phyloP scores from a whole-genome alignment of 306 rosid genomes.

The Prosopis cineraria region DNA sequence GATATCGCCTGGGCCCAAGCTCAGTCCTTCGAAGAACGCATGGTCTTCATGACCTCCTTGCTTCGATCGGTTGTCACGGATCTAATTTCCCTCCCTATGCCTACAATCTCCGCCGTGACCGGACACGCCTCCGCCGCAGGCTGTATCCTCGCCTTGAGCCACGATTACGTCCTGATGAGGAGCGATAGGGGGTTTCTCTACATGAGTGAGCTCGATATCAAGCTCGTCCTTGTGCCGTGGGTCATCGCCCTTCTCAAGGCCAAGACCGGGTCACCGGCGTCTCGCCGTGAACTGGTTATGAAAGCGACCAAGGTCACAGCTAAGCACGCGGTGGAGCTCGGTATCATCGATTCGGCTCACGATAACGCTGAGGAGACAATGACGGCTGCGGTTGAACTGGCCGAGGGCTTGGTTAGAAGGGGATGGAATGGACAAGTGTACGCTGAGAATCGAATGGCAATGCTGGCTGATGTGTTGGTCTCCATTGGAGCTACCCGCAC shows the following conservation, averaged over 20 bases:
- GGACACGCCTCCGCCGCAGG: slow-evolving; percentile 87
- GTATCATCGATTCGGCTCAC: slow-evolving; percentile 64
- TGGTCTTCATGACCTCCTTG: slow-evolving; percentile 32
- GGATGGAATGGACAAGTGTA: slow-evolving; percentile 81
- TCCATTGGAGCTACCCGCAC: slow-evolving; percentile 28
- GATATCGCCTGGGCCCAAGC: slow-evolving; percentile 59
- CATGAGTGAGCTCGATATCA: slow-evolving; percentile 84
- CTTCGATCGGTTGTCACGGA: slow-evolving; percentile 43
- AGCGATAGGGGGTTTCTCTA: slow-evolving; percentile 73
- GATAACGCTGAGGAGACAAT: slow-evolving; percentile 53
- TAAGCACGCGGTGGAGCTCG: slow-evolving; percentile 52
- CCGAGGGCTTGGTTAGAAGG: slow-evolving; percentile 42
- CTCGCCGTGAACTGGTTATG: slow-evolving; percentile 51
- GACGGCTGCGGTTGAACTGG: slow-evolving; percentile 52
- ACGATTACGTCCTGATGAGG: slow-evolving; percentile 78
- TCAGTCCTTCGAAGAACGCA: slow-evolving; percentile 12
- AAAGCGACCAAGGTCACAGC: slow-evolving; percentile 67
- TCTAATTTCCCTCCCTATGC: slow-evolving; percentile 68
- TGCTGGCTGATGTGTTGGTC: slow-evolving; percentile 42
- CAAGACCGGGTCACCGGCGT: slow-evolving; percentile 52
- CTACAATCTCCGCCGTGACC: slow-evolving; percentile 73
- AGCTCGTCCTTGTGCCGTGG: slow-evolving; percentile 55
- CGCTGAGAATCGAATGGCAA: slow-evolving; percentile 53
- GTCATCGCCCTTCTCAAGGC: slow-evolving; percentile 48
- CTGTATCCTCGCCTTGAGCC: slow-evolving; percentile 57